Evolutionary conservation across 305 asterid genomes (phyloP).

Genomic region (Fraxinus nigra): DNA sequence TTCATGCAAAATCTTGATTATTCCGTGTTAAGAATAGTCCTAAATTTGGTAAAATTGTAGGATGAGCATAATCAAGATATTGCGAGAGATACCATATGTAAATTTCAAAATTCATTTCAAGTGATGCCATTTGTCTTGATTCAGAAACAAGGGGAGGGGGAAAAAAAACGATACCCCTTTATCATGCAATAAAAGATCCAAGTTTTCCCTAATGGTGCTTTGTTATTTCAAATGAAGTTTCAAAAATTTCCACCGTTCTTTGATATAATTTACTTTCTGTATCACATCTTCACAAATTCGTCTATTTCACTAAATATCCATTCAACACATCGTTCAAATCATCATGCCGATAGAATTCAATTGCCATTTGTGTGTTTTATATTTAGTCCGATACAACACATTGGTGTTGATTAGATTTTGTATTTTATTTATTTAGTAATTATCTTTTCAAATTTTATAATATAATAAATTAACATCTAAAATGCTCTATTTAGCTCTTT

Average conservation of each 20-base stretch:
- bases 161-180: background rate
- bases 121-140: background rate
- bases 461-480: too few relatives aligned
- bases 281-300: background rate
- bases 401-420: background rate
- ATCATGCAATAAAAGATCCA: background rate
- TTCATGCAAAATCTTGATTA: background rate
- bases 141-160: background rate
- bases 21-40: background rate
- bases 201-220: background rate
- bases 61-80: background rate
- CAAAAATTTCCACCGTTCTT: background rate
- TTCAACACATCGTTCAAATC: too few relatives aligned
- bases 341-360: too few relatives aligned
- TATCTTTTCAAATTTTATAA: too few relatives aligned
- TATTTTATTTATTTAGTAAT: too few relatives aligned
- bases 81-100: background rate
- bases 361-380: too few relatives aligned
- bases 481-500: background rate
- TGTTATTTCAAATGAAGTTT: background rate
- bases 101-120: background rate
- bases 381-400: background rate
- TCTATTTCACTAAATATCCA: too few relatives aligned
- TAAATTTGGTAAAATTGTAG: background rate
- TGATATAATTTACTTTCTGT: too few relatives aligned